These are phyloP conservation scores for Beta lomatogona DNA, from an alignment of 179 eudicot genomes.

Conservation along the genomic window DNA sequence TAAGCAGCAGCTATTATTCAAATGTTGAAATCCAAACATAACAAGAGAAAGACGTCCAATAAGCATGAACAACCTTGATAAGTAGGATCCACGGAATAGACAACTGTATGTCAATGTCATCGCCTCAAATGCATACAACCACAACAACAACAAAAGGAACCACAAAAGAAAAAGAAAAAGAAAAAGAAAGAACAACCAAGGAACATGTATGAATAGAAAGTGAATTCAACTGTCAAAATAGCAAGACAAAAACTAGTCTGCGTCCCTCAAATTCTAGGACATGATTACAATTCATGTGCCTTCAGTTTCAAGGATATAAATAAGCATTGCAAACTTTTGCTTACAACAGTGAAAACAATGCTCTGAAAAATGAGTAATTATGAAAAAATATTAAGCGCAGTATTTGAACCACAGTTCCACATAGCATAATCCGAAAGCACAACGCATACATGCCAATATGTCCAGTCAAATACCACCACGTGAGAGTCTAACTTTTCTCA, in stretches of 20 bases:
- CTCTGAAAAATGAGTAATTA: too few relatives aligned
- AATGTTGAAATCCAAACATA: neutral
- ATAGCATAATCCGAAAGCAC: neutral
- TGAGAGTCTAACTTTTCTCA: neutral
- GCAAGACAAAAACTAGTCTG: neutral
- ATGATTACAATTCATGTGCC: neutral
- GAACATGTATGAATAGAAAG: neutral
- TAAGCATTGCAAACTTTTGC: neutral
- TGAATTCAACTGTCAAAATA: neutral
- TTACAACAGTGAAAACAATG: too few relatives aligned
- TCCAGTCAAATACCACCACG: neutral
- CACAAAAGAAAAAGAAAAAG: too few relatives aligned
- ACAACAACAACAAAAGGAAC: neutral
- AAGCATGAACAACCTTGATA: neutral
- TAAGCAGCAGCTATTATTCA: slow-evolving; percentile 7
- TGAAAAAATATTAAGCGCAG: neutral
- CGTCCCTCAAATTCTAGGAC: neutral
- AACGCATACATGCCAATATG: neutral
- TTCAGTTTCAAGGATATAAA: neutral
- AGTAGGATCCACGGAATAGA: neutral
- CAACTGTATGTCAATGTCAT: neutral
- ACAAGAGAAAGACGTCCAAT: neutral
- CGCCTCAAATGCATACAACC: neutral
- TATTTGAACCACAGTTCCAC: neutral
- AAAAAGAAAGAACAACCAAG: neutral